Percentiles rank a stretch among this genome's conserved stretches.
Conservation (phyloP, 768 basidiomycete species). For the Mycena chlorophos region DNA sequence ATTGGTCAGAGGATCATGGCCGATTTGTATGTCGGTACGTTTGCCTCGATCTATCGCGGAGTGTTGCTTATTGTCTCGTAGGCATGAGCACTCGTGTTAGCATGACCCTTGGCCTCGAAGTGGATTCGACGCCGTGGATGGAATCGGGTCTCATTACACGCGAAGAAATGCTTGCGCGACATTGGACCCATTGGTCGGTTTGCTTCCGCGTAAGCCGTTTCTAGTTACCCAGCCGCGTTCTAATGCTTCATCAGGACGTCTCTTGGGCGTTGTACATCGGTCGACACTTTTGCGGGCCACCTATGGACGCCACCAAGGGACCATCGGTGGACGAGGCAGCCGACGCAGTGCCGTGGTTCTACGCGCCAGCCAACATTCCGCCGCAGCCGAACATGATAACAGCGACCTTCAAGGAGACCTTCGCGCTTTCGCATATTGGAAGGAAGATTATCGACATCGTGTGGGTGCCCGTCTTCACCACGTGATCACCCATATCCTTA, state of each 20-base stretch:
- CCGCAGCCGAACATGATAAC: conserved; percentile 22
- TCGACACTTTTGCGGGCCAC: conserved; percentile 37
- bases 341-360: conserved; percentile 33
- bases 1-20: conserved; percentile 19
- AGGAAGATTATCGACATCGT: conserved; percentile 32
- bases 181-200: conserved; percentile 44
- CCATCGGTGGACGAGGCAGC: conserved; percentile 35
- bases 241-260: conserved; percentile 29
- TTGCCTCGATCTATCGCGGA: not conserved
- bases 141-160: conserved; percentile 36
- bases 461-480: conserved; percentile 21
- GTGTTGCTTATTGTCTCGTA: not conserved
- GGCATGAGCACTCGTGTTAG: conserved; percentile 35
- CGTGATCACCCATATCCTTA: not conserved
- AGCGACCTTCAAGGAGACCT: conserved; percentile 32
- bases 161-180: conserved; percentile 38
- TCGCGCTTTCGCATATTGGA: conserved; percentile 31
- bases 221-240: not conserved
- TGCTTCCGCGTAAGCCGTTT: conserved; percentile 29
- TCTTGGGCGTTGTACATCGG: conserved; percentile 47
- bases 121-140: conserved; percentile 41
- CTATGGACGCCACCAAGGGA: conserved; percentile 26
- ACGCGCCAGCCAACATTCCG: conserved; percentile 30
- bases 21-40: conserved; percentile 22
- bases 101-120: too few relatives aligned